Evolutionary conservation across 2,329 filamentous ascomycete species (phyloP).

Genomic region (Hansfordia pulvinata): DNA sequence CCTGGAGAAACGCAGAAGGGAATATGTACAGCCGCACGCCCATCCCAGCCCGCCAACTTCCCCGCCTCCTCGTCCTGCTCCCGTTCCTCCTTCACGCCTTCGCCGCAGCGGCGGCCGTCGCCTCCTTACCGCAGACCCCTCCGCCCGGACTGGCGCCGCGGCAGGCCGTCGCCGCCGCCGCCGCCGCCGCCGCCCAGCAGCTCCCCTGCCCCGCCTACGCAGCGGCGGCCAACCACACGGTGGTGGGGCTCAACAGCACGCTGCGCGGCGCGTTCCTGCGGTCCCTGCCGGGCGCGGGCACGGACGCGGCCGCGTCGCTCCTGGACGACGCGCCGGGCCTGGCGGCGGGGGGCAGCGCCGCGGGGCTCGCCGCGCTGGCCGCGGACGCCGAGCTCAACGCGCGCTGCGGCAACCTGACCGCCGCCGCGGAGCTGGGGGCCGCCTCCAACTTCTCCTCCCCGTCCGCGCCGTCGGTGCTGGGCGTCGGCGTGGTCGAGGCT

Average conservation of each 20-base stretch:
- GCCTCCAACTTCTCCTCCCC: slow-evolving; percentile 29
- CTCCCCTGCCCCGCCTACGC: slow-evolving; percentile 25
- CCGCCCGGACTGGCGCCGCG: too few species aligned
- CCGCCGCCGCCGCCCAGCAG: slow-evolving; percentile 1
- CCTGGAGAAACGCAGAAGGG: too few species aligned
- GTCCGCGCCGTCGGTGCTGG: too few species aligned
- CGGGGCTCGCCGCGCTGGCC: slow-evolving; percentile 21
- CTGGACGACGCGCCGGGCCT: too few species aligned
- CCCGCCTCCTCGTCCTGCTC: too few species aligned
- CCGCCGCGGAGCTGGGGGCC: slow-evolving; percentile 26
- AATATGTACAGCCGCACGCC: too few species aligned
- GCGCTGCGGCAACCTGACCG: slow-evolving; percentile 29
- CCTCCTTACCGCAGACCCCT: too few species aligned
- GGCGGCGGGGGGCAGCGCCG: slow-evolving; percentile 21
- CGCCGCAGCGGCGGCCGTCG: too few species aligned
- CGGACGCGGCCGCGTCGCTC: slow-evolving; percentile 21
- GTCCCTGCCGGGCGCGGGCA: slow-evolving; percentile 26
- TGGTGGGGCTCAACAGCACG: slow-evolving; percentile 27
- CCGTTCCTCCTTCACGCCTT: too few species aligned
- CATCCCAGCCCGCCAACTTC: too few species aligned
- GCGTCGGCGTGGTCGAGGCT: too few species aligned
- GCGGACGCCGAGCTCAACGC: slow-evolving; percentile 24
- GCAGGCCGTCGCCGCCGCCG: slow-evolving; percentile 6
- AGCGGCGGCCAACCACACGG: slow-evolving; percentile 30
- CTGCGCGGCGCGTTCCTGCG: slow-evolving; percentile 30